Evolutionary conservation across 2,329 filamentous ascomycete genomes (phyloP), one percentile per base, ranked within the genome.

Genomic region (Curvularia hawaiiensis): DNA sequence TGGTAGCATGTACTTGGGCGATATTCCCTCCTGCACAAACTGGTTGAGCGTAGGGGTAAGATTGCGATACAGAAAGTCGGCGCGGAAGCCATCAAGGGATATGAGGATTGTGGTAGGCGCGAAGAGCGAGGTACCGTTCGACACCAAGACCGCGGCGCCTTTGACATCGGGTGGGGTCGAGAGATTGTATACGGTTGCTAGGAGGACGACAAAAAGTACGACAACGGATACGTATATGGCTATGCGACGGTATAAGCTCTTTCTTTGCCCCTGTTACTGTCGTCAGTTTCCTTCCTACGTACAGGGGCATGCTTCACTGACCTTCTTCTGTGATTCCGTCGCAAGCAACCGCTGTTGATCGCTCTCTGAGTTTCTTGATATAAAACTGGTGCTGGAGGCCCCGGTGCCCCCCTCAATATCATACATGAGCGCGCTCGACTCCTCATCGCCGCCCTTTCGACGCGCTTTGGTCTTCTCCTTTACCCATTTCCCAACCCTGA

Each of bases 71-170:
- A 99, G 81, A 70, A 97, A 98, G 74, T 98, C 95, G 20, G 95
- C 94, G 16, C 95, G 89, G 79, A 99, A 98, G 3, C 95, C 95
- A 76, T 99, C 95, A 18, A 99, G 83, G 45, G 93, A 97, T 72
- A 99, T 90, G 52, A 98, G 82, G 58, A 99, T 90, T 1, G 95
- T 97, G 0, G 95, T 99, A 0, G 93, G 92, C 10, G 88, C 89
- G 73, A 98, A 99, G 4, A 91, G 79, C 2, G 92, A 90, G 0
- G 92, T 96, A 52, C 95, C 95, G 74, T 99, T 99, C 16, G 83
- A 88, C 24, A 72, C 24, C 24, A 85, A 71, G 12, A 71, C 73
- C 11, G 64, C 63, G 10, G 72, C 71, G 47, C 61, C 62, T 31
- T 61, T 67, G 26, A 56, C 28, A 26, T 65, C 63, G 31, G 59